Percentiles rank a stretch among this genome's conserved stretches.
Evolutionary conservation across 2,329 filamentous ascomycete species (phyloP).

Genomic region (Emmonsiellopsis sp.): DNA sequence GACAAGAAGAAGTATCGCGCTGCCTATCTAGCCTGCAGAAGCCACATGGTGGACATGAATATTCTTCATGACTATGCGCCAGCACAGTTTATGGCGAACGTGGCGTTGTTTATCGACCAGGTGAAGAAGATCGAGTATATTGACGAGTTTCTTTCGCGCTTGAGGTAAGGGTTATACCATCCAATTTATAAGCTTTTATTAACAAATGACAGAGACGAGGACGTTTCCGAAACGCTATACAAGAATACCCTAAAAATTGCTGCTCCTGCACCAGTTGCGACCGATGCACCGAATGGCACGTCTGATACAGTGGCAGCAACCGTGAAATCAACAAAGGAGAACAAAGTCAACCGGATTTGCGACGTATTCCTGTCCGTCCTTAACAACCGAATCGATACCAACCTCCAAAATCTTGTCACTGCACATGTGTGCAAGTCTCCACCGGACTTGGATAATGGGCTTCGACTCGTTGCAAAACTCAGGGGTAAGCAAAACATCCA

Average conservation of each 20-base stretch:
- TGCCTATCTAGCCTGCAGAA: constrained; percentile 81
- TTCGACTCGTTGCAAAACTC: constrained; percentile 68
- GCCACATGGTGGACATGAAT: constrained; percentile 95
- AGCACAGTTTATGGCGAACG: constrained; percentile 68
- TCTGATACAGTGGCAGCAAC: neutral
- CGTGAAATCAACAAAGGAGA: constrained; percentile 19
- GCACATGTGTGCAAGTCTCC: constrained; percentile 90
- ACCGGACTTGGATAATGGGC: constrained; percentile 77
- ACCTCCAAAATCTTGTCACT: constrained; percentile 85
- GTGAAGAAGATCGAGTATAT: constrained; percentile 72
- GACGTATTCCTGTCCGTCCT: constrained; percentile 70
- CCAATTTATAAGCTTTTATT: constrained; percentile 11
- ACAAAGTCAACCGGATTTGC: constrained; percentile 81
- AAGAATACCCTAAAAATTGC: constrained; percentile 62
- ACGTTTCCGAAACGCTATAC: constrained; percentile 90
- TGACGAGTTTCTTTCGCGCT: constrained; percentile 81
- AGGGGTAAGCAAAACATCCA: constrained; percentile 29
- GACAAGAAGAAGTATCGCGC: constrained; percentile 70
- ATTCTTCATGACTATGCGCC: constrained; percentile 92
- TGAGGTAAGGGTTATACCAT: constrained; percentile 49
- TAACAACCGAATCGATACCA: constrained; percentile 51
- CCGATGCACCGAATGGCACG: constrained; percentile 2
- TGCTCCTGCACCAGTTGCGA: constrained; percentile 17
- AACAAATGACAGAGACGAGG: constrained; percentile 56
- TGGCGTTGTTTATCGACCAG: constrained; percentile 73